Base-by-base conservation (phyloP, 2,329 filamentous ascomycete species). In the Gnomoniopsis smithogilvyi region DNA sequence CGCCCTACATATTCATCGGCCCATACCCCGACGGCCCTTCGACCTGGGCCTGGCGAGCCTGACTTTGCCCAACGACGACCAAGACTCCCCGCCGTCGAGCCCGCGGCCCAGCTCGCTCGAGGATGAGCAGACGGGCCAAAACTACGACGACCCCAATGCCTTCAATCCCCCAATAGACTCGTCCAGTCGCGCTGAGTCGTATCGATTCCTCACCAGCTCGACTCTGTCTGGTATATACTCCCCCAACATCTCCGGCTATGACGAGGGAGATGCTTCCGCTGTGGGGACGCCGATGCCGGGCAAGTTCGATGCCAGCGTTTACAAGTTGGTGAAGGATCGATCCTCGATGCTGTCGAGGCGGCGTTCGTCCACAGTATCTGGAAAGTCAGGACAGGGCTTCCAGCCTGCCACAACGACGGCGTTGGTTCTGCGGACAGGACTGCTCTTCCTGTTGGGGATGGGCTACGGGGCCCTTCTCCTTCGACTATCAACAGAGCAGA, bases 221-320 rank as follows among this genome's bases (percentile, higher is more conserved):
- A 96, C 95, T 0, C 83, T 99, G 6, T 90, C 89, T 66, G 94
- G 95, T 56, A 99, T 99, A 68, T 99, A 96, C 78, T 87, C 87
- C 12, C 86, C 86, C 7, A 84, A 84, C 1, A 80, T 82, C 34
- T 82, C 83, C 59, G 73, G 74, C 63, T 74, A 81, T 64, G 52
- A 60, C 59, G 71, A 71, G 55, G 68, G 68, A 17, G 70, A 74
- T 47, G 64, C 68, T 60, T 84, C 85, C 64, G 91, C 89, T 0
- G 90, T 90, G 26, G 52, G 47, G 19, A 54, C 53, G 4, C 72
- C 74, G 41, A 75, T 71, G 64, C 70, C 75, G 62, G 72, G 74
- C 22, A 73, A 71, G 69, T 66, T 76, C 50, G 79, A 79, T 65
- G 76, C 78, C 46, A 68, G 71, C 6, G 78, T 76, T 1, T 79